Base-by-base conservation (phyloP, 768 basidiomycete species). In the Polyporus arcularius region DNA sequence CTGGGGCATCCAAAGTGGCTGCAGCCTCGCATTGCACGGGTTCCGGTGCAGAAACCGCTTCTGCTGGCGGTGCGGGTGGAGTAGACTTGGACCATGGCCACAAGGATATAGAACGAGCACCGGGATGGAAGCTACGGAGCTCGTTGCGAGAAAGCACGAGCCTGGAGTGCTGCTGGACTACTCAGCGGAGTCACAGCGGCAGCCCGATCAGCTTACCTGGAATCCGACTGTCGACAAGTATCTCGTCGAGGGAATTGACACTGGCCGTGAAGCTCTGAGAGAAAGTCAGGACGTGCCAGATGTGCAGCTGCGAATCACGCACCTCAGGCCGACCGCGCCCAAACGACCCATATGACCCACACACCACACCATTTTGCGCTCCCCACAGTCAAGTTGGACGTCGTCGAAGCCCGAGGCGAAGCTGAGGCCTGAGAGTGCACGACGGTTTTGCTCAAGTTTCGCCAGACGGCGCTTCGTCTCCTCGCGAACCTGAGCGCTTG, bases 301-400 rank as follows among this genome's bases (percentile, higher is more conserved):
- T 18, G 32, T 53, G 15, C 4, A 1, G 12, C 9, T 2, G 28
- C 15, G 8, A 18, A 4, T 28, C 14, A 38, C 60, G 26, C 50
- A 63, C 62, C 62, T 54, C 26, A 63, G 57, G 1, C 62, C 62
- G 28, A 56, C 51, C 9, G 55, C 42, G 9, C 60, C 55, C 11
- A 57, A 47, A 15, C 57, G 62, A 15, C 62, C 62, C 62, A 56
- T 59, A 21, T 51, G 55, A 6, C 62, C 62, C 39, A 53, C 41
- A 32, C 61, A 63, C 56, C 55, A 3, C 18, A 63, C 57, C 61
- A 63, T 63, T 18, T 45, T 26, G 21, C 21, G 21, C 21, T 26
- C 1, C 21, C 21, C 21, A 26, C 21, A 26, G 21, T 26, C 21
- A 26, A 2, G 21, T 26, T 26, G 21, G 21, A 26, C 21, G 21